These are phyloP conservation scores for Beauveria pseudobassiana DNA, from an alignment of 2,329 filamentous ascomycete species.

Conservation along the genomic window DNA sequence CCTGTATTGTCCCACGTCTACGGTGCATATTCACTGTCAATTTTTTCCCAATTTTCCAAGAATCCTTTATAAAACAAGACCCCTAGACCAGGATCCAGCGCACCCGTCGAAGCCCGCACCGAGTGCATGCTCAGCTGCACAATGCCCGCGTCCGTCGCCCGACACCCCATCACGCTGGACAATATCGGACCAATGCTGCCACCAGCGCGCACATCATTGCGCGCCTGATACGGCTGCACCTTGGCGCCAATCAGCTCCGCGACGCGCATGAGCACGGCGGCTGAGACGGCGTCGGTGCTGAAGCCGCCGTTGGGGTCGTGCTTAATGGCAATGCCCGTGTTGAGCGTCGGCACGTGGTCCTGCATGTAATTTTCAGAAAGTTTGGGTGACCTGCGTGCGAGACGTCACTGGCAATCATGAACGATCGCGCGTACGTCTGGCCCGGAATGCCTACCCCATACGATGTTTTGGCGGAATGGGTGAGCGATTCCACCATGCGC, in stretches of 20 bases:
- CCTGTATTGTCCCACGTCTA: neutral
- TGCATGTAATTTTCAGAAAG: slow-evolving; percentile 80
- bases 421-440: slow-evolving; percentile 84
- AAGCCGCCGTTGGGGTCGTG: slow-evolving; percentile 89
- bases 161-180: slow-evolving; percentile 69
- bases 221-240: slow-evolving; percentile 86
- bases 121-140: slow-evolving; percentile 92
- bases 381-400: slow-evolving; percentile 93
- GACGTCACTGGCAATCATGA: slow-evolving; percentile 87
- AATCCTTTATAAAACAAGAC: slow-evolving; percentile 89
- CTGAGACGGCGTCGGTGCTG: slow-evolving; percentile 86
- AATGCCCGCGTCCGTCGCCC: slow-evolving; percentile 80
- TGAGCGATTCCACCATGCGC: slow-evolving; percentile 65
- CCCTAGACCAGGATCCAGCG: slow-evolving; percentile 78
- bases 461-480: slow-evolving; percentile 8
- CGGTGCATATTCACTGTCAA: slow-evolving; percentile 69
- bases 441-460: slow-evolving; percentile 58
- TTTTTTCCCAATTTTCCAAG: slow-evolving; percentile 74
- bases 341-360: slow-evolving; percentile 79
- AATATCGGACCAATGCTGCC: slow-evolving; percentile 92
- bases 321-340: slow-evolving; percentile 74
- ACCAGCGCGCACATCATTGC: slow-evolving; percentile 82
- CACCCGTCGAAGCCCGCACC: slow-evolving; percentile 81
- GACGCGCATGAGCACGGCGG: slow-evolving; percentile 69
- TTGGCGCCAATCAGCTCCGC: slow-evolving; percentile 65